These are phyloP conservation scores for Phytopythium aichiense DNA, from an alignment of 352 stramenopile species.

Conservation along the genomic window DNA sequence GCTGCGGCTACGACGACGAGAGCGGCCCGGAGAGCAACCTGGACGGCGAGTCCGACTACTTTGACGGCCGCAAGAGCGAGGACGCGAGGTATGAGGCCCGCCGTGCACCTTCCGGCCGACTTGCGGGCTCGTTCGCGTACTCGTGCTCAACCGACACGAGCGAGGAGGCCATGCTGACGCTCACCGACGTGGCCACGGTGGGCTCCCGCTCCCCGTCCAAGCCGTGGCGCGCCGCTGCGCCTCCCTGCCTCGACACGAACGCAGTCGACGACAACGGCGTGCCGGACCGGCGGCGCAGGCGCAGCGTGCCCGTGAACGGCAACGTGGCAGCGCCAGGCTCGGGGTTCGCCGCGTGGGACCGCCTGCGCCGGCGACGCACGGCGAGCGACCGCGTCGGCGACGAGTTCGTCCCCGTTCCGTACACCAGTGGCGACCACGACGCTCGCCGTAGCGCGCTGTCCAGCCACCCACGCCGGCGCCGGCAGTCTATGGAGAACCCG, in stretches of 20 bases:
- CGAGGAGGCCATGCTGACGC: constrained; percentile 28
- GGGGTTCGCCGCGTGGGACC: constrained; percentile 43
- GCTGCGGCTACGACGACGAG: constrained; percentile 38
- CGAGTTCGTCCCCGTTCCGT: constrained; percentile 39
- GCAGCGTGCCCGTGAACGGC: not conserved
- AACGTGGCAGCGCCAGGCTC: constrained; percentile 5
- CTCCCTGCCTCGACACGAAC: not conserved
- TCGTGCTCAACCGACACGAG: constrained; percentile 72
- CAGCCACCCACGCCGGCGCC: not conserved
- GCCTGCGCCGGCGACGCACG: constrained; percentile 20
- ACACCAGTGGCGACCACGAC: not conserved
- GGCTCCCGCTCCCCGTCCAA: not conserved
- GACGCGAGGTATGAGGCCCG: not conserved
- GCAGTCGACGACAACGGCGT: not conserved
- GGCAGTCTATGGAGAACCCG: constrained; percentile 27
- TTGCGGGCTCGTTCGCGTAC: constrained; percentile 46
- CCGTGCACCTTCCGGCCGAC: not conserved
- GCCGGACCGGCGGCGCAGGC: not conserved
- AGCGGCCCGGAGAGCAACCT: constrained; percentile 15
- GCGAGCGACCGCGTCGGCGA: constrained; percentile 11
- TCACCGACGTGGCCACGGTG: not conserved
- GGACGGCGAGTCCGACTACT: not conserved
- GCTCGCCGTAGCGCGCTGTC: not conserved
- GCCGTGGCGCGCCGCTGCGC: not conserved
- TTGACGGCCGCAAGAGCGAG: constrained; percentile 10